phyloP scores from a whole-genome alignment of 106 monocot genomes.

The Cymbidium sinense region DNA sequence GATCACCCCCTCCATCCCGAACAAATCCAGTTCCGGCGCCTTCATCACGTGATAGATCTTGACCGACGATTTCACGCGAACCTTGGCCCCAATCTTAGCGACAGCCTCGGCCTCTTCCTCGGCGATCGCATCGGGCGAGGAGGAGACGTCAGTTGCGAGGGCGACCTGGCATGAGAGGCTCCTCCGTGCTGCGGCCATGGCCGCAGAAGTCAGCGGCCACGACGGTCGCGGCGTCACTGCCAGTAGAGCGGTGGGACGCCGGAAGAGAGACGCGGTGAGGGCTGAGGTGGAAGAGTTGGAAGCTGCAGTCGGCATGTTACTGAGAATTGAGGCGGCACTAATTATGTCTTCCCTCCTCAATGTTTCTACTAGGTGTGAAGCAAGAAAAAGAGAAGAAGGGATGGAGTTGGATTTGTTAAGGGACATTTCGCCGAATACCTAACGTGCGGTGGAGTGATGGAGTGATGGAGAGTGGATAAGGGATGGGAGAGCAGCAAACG shows the following conservation, averaged over 20 bases:
- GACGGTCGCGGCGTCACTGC: neutral
- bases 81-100: constrained; percentile 45
- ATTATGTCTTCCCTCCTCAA: neutral
- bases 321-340: neutral
- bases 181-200: neutral
- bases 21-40: constrained; percentile 61
- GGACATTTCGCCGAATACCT: neutral
- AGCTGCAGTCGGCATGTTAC: neutral
- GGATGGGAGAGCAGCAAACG: neutral
- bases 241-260: neutral
- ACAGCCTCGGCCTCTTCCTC: constrained; percentile 36
- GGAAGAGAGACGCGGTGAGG: neutral
- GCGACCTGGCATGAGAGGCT: constrained; percentile 39
- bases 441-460: neutral
- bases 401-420: neutral
- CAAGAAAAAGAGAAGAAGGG: neutral
- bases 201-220: neutral
- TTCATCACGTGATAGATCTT: constrained; percentile 73
- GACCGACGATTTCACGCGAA: constrained; percentile 61
- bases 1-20: constrained; percentile 66
- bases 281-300: neutral
- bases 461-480: neutral
- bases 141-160: constrained; percentile 30
- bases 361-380: neutral
- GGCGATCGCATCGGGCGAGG: constrained; percentile 11